A percentile compares a stretch with the other conserved stretches of the same genome.
Conservation (phyloP, 2,329 filamentous ascomycete species). For the Colletotrichum destructivum region DNA sequence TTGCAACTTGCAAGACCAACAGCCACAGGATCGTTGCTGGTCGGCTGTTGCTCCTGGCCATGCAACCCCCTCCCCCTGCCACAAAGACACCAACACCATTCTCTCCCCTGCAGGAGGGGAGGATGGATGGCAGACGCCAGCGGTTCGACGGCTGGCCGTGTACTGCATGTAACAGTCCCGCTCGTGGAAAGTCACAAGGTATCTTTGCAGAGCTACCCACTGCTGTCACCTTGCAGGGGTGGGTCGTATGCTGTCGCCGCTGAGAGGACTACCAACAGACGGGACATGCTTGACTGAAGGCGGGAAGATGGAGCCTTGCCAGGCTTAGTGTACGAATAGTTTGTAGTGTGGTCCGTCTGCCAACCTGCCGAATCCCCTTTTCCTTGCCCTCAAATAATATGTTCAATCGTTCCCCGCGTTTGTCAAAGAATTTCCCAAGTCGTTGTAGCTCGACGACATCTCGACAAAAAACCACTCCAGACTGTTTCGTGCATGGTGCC, state of each 20-base stretch:
- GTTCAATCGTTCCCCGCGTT: slow-evolving; percentile 34
- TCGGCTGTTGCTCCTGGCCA: slow-evolving; percentile 15
- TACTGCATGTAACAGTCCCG: not conserved
- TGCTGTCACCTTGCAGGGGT: slow-evolving; percentile 31
- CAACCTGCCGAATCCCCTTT: slow-evolving; percentile 27
- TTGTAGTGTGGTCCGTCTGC: slow-evolving; percentile 12
- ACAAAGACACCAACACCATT: slow-evolving; percentile 6
- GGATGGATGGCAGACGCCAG: slow-evolving; percentile 7
- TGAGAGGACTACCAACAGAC: slow-evolving; percentile 20
- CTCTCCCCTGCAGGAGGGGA: slow-evolving; percentile 1
- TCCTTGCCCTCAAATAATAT: slow-evolving; percentile 31
- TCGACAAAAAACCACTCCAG: slow-evolving; percentile 5
- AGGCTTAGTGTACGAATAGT: slow-evolving; percentile 25
- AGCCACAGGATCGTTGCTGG: slow-evolving; percentile 26
- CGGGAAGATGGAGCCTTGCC: slow-evolving; percentile 36
- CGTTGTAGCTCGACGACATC: slow-evolving; percentile 7
- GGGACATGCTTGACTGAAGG: slow-evolving; percentile 26
- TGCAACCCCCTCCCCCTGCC: slow-evolving; percentile 3
- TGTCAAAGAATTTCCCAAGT: slow-evolving; percentile 2
- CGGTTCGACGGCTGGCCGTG: slow-evolving; percentile 34
- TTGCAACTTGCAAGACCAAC: not conserved
- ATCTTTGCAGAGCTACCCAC: slow-evolving; percentile 21
- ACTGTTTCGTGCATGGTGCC: not conserved
- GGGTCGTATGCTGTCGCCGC: slow-evolving; percentile 24
- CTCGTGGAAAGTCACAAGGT: slow-evolving; percentile 21